A percentile compares a stretch with the other conserved stretches of the same genome.
These are phyloP conservation scores for button mushroom (Agaricus bisporus) DNA, from an alignment of 768 basidiomycete species.

Conservation along the genomic window DNA sequence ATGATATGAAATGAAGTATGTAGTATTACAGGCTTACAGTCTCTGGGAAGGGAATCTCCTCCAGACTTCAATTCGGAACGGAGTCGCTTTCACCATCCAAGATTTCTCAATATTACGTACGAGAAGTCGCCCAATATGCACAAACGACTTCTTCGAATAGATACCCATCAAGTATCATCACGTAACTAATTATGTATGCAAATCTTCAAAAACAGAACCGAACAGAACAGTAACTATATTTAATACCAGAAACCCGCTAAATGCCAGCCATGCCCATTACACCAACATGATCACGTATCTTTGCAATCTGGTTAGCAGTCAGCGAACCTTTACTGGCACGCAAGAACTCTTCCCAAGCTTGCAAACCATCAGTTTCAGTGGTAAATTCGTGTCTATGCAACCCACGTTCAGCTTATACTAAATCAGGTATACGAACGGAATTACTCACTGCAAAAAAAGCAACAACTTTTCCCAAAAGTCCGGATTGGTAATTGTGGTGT, in stretches of 20 bases:
- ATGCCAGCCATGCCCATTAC: constrained; percentile 86
- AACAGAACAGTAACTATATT: background rate
- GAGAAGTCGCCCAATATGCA: too few relatives aligned
- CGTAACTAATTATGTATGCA: background rate
- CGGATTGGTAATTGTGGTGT: constrained; percentile 65
- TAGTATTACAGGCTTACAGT: too few relatives aligned
- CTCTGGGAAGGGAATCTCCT: too few relatives aligned
- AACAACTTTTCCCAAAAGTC: constrained; percentile 75
- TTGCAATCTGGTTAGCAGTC: constrained; percentile 83
- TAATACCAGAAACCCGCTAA: constrained; percentile 18
- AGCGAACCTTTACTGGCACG: constrained; percentile 74
- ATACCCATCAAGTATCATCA: background rate
- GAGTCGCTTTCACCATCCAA: too few relatives aligned
- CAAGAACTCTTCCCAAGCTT: constrained; percentile 85
- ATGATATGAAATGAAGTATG: too few relatives aligned
- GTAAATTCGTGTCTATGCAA: constrained; percentile 52
- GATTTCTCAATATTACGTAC: too few relatives aligned
- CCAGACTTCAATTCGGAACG: too few relatives aligned
- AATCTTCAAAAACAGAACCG: background rate
- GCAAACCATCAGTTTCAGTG: constrained; percentile 54
- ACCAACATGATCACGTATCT: constrained; percentile 84
- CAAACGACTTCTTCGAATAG: background rate
- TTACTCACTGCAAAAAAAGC: constrained; percentile 53
- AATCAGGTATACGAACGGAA: background rate
- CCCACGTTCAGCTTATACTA: background rate